Conservation (phyloP, 1,139 yeast species). For the Pichia sp. region DNA sequence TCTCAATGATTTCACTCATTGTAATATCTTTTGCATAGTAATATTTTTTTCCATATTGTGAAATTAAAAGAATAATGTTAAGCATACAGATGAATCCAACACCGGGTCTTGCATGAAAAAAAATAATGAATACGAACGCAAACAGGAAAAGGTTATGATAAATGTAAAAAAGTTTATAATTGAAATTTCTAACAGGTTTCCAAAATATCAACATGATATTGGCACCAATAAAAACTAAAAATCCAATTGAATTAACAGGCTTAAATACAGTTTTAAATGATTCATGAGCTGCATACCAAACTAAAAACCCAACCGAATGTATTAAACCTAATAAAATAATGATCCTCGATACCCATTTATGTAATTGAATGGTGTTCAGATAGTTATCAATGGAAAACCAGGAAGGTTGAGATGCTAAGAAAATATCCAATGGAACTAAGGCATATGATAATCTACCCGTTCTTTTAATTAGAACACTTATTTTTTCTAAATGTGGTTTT, state of each 20-base stretch:
- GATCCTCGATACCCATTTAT: slow-evolving; percentile 76
- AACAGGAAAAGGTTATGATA: slow-evolving; percentile 67
- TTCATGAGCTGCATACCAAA: slow-evolving; percentile 39
- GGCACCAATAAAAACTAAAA: slow-evolving; percentile 42
- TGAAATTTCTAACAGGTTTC: slow-evolving; percentile 44
- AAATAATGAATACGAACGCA: slow-evolving; percentile 53
- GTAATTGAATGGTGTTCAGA: slow-evolving; percentile 50
- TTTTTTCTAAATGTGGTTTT: slow-evolving; percentile 22
- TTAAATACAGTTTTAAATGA: slow-evolving; percentile 37
- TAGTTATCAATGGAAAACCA: slow-evolving; percentile 51
- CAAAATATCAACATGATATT: slow-evolving; percentile 51
- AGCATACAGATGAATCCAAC: slow-evolving; percentile 44
- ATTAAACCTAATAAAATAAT: slow-evolving; percentile 44
- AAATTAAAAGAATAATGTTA: slow-evolving; percentile 42
- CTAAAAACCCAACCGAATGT: slow-evolving; percentile 55
- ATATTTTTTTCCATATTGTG: slow-evolving; percentile 35
- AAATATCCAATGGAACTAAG: slow-evolving; percentile 57
- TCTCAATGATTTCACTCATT: slow-evolving; percentile 35
- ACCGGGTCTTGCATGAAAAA: slow-evolving; percentile 72
- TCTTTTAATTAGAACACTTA: slow-evolving; percentile 30
- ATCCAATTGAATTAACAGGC: slow-evolving; percentile 55
- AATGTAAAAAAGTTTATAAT: slow-evolving; percentile 56
- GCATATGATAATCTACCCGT: slow-evolving; percentile 60
- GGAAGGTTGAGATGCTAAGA: slow-evolving; percentile 57
- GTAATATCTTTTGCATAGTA: slow-evolving; percentile 34